Conservation (phyloP, 2,329 filamentous ascomycete genomes). For the Colletotrichum filicis region DNA sequence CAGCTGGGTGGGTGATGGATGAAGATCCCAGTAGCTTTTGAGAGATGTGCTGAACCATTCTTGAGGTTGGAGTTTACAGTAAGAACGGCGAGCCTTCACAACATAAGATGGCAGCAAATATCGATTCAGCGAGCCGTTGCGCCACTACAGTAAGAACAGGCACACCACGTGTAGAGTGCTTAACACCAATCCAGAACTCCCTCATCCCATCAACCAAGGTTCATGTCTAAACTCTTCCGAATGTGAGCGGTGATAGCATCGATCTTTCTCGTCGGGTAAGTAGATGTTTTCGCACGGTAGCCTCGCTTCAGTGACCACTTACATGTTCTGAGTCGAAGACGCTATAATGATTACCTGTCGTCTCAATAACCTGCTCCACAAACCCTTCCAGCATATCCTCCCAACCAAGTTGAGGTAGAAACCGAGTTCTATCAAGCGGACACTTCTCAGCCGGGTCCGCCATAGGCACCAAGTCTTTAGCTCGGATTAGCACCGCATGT, state of each 20-base stretch:
- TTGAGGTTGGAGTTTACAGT: no score
- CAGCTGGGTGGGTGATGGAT: no score
- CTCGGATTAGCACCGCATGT: conserved; percentile 16
- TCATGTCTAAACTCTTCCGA: conserved; percentile 11
- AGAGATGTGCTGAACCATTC: no score
- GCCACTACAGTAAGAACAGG: no score
- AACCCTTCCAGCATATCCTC: conserved; percentile 28
- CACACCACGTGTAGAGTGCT: no score
- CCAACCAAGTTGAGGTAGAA: conserved; percentile 24
- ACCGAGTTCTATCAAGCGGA: conserved; percentile 20
- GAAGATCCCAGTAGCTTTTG: no score
- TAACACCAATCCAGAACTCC: no score
- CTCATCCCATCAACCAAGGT: not conserved
- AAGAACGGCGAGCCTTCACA: no score
- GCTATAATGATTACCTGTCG: conserved; percentile 25
- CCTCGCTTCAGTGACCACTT: not conserved
- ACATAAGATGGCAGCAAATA: no score
- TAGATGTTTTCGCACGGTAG: no score
- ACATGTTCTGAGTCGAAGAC: conserved; percentile 25
- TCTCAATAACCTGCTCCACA: conserved; percentile 24
- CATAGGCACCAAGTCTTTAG: conserved; percentile 27
- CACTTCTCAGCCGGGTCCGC: conserved; percentile 21
- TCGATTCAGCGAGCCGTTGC: no score
- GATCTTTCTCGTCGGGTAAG: not conserved
- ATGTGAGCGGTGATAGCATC: conserved; percentile 16